Percentiles rank a stretch among this genome's conserved stretches.
These are phyloP conservation scores for Coleophoma crateriformis DNA, from an alignment of 2,329 filamentous ascomycete genomes.

Conservation along the genomic window DNA sequence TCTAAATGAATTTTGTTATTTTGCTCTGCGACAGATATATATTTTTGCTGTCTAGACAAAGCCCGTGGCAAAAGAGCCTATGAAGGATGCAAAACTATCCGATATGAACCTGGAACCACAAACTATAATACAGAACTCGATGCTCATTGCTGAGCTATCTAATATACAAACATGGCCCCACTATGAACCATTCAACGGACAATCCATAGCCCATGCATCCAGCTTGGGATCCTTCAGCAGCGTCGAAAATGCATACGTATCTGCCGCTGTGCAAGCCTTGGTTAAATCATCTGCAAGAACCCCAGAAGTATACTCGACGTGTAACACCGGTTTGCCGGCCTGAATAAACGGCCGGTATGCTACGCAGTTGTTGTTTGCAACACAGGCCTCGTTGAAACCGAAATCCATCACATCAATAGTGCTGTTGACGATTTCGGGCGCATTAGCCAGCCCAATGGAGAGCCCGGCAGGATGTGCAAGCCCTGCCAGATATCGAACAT, in stretches of 20 bases:
- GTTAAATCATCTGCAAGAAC: not conserved
- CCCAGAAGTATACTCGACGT: not conserved
- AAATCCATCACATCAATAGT: not conserved
- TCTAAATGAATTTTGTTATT: too few relatives aligned
- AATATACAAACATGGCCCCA: too few relatives aligned
- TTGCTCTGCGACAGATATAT: too few relatives aligned
- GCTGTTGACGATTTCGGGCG: not conserved
- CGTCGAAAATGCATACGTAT: not conserved
- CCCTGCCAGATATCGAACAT: not conserved
- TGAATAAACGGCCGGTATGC: not conserved
- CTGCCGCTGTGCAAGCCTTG: not conserved
- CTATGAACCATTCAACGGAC: not conserved
- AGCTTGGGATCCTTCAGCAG: not conserved
- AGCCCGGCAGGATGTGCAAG: not conserved
- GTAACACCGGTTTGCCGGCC: not conserved
- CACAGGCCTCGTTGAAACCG: not conserved
- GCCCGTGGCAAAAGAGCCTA: too few relatives aligned
- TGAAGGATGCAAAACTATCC: too few relatives aligned
- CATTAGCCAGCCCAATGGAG: not conserved
- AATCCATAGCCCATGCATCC: not conserved
- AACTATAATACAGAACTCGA: too few relatives aligned
- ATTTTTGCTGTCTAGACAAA: too few relatives aligned
- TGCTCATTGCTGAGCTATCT: too few relatives aligned
- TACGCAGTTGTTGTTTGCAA: not conserved
- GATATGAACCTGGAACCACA: too few relatives aligned